Conservation (phyloP, 2,329 filamentous ascomycete genomes). For the Alternaria arbusti region DNA sequence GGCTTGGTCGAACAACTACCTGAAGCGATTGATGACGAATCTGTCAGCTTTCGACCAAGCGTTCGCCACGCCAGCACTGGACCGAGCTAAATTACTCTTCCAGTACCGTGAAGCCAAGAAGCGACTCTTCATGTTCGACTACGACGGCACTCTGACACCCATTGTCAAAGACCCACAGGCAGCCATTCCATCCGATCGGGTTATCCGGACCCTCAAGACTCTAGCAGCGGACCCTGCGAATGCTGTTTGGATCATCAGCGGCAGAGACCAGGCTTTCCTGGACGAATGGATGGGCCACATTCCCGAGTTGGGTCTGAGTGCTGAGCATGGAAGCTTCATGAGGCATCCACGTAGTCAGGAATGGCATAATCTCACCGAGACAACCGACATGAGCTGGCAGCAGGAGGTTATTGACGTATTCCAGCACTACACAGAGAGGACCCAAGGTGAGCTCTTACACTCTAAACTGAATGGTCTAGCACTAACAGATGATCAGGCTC, state of each 20-base stretch:
- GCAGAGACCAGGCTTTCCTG: constrained; percentile 89
- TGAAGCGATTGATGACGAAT: constrained; percentile 80
- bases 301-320: constrained; percentile 85
- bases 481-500: constrained; percentile 63
- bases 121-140: constrained; percentile 97
- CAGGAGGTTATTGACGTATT: constrained; percentile 82
- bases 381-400: constrained; percentile 92
- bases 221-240: constrained; percentile 83
- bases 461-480: not conserved
- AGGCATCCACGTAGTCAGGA: constrained; percentile 74
- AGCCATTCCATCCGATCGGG: constrained; percentile 83
- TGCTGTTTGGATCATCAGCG: constrained; percentile 97
- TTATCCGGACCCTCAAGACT: constrained; percentile 79
- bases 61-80: constrained; percentile 80
- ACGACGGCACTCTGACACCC: constrained; percentile 92
- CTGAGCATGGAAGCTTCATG: constrained; percentile 97
- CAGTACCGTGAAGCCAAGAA: constrained; percentile 78
- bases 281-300: constrained; percentile 94
- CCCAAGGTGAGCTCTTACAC: constrained; percentile 67
- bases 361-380: constrained; percentile 90
- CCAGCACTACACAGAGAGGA: constrained; percentile 85
- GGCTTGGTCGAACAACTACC: constrained; percentile 80
- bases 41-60: constrained; percentile 77
- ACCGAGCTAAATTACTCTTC: constrained; percentile 72
- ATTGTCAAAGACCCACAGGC: constrained; percentile 92